Evolutionary conservation across 2,329 filamentous ascomycete species (phyloP).

Genomic region (Aureobasidium mangrovei): DNA sequence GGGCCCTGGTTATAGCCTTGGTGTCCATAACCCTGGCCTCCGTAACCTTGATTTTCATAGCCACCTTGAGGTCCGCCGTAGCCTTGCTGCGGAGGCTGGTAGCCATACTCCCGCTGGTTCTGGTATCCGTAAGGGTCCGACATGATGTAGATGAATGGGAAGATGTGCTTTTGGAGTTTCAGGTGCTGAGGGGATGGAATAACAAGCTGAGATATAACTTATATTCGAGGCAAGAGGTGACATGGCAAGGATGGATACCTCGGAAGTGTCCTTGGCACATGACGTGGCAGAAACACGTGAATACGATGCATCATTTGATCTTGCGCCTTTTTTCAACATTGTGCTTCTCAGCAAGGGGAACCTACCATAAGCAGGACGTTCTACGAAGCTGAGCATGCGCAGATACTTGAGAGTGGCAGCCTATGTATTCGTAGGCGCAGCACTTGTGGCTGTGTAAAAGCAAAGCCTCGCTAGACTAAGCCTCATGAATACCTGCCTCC

Average conservation of each 20-base stretch:
- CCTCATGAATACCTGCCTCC: too few relatives aligned
- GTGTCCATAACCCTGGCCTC: constrained; percentile 7
- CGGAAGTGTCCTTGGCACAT: not conserved
- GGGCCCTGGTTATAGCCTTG: constrained; percentile 20
- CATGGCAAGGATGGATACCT: not conserved
- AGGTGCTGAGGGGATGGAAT: not conserved
- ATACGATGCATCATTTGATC: constrained; percentile 1
- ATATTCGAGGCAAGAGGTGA: not conserved
- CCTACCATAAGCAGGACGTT: not conserved
- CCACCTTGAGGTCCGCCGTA: constrained; percentile 18
- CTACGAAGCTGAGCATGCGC: too few relatives aligned
- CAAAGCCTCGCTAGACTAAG: too few relatives aligned
- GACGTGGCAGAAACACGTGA: not conserved
- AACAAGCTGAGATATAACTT: not conserved
- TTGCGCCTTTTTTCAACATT: not conserved
- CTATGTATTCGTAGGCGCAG: too few relatives aligned
- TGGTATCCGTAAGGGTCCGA: constrained; percentile 44
- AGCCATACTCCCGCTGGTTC: constrained; percentile 22
- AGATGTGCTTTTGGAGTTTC: not conserved
- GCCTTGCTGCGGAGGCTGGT: constrained; percentile 8
- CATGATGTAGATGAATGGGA: constrained; percentile 30
- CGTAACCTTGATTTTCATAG: constrained; percentile 16
- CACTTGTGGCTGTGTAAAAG: too few relatives aligned
- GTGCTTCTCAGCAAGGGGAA: not conserved
- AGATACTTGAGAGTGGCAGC: too few relatives aligned